Evolutionary conservation across 192 early-diverging fungal species (phyloP).

Genomic region (Umbelopsis ramanniana): DNA sequence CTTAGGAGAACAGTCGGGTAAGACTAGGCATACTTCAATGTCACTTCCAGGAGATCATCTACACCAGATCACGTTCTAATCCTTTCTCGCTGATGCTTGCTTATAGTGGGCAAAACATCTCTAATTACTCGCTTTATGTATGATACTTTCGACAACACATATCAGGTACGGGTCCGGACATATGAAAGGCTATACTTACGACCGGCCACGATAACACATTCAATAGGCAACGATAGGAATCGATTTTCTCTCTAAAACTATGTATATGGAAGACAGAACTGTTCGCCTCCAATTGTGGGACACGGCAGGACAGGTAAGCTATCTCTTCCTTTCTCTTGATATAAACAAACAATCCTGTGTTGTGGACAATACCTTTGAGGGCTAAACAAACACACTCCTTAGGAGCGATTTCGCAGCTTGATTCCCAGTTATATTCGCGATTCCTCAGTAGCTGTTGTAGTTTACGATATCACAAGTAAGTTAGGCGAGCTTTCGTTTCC

Average conservation of each 20-base stretch:
- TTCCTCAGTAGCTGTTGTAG: slow-evolving; percentile 96
- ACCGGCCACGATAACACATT: slow-evolving; percentile 1
- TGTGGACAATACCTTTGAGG: neutral
- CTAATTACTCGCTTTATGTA: slow-evolving; percentile 99
- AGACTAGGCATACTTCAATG: slow-evolving; percentile 5
- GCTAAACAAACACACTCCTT: slow-evolving; percentile 13
- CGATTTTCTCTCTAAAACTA: slow-evolving; percentile 98
- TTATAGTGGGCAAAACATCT: slow-evolving; percentile 94
- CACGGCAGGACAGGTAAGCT: slow-evolving; percentile 88
- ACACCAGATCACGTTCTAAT: slow-evolving; percentile 1
- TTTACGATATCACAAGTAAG: slow-evolving; percentile 96
- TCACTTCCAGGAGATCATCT: neutral
- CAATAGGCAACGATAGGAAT: slow-evolving; percentile 97
- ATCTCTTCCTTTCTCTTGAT: neutral
- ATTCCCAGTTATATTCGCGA: slow-evolving; percentile 99
- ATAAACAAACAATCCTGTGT: slow-evolving; percentile 10
- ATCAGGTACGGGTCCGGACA: slow-evolving; percentile 61
- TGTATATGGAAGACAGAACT: slow-evolving; percentile 98
- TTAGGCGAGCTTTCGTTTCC: neutral
- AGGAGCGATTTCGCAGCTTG: slow-evolving; percentile 96
- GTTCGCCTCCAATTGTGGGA: slow-evolving; percentile 99
- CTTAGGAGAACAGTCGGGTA: slow-evolving; percentile 99
- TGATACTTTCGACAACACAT: slow-evolving; percentile 99
- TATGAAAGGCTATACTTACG: neutral
- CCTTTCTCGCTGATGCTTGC: slow-evolving; percentile 8